These are phyloP conservation scores for Nitzschia putrida DNA, from an alignment of 108 stramenopile species.

Conservation along the genomic window DNA sequence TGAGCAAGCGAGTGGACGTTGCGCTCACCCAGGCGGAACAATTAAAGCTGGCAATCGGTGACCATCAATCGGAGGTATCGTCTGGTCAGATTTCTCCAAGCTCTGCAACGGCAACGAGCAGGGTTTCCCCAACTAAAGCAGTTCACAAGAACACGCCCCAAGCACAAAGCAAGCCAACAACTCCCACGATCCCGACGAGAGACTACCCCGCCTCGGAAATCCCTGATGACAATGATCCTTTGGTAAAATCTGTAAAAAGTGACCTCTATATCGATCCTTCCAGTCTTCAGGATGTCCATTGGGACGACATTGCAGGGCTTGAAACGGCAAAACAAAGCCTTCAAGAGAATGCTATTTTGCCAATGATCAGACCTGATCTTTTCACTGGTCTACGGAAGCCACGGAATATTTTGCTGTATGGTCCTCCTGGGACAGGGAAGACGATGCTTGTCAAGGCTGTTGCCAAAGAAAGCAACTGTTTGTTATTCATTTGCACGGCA, in stretches of 20 bases:
- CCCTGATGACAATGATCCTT: slow-evolving; percentile 40
- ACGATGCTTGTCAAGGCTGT: slow-evolving; percentile 91
- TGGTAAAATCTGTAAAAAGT: slow-evolving; percentile 48
- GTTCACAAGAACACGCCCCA: slow-evolving; percentile 1
- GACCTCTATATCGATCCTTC: slow-evolving; percentile 64
- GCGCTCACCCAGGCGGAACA: slow-evolving; percentile 50
- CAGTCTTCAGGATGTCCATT: slow-evolving; percentile 38
- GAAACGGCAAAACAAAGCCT: slow-evolving; percentile 81
- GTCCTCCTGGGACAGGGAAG: slow-evolving; percentile 91
- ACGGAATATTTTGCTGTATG: slow-evolving; percentile 85
- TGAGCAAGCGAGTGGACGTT: slow-evolving; percentile 34
- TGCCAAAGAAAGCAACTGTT: slow-evolving; percentile 51
- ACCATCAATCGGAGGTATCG: neutral
- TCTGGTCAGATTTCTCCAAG: neutral
- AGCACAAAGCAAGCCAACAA: too few species aligned
- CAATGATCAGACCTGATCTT: slow-evolving; percentile 89
- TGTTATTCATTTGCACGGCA: slow-evolving; percentile 77
- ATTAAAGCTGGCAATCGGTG: slow-evolving; percentile 26
- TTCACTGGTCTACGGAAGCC: slow-evolving; percentile 88
- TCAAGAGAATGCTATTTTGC: slow-evolving; percentile 92
- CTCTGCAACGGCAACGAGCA: neutral
- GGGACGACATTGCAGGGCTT: slow-evolving; percentile 79
- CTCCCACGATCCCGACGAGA: too few species aligned
- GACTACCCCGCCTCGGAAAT: too few species aligned
- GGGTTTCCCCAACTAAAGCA: neutral